Base-by-base conservation (phyloP, 805 yeast genomes). In the Wilhelminamyces savonicus region DNA sequence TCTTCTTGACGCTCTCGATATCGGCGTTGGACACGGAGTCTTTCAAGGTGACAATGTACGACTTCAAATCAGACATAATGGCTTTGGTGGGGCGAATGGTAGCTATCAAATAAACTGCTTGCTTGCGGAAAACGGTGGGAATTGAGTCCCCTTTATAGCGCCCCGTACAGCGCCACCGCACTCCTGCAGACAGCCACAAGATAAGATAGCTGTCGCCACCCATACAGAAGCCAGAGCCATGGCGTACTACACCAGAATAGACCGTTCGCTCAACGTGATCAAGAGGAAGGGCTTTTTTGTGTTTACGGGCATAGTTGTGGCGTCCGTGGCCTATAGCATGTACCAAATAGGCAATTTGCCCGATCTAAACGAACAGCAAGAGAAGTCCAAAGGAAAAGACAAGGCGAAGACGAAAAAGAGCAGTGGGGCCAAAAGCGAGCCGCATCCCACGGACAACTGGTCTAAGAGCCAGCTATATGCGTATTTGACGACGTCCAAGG, bases 41-140 rank as follows among this genome's bases (percentile, higher is more conserved):
- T 41, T 69, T 66, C 32, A 71, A 62, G 22, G 75, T 69, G 34
- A 71, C 54, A 29, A 69, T 66, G 44, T 54, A 56, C 26, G 52
- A 37, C 39, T 62, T 63, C 21, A 47, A 35, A 31, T 46, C 56
- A 16, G 60, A 28, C 61, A 57, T 54, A 27, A 25, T 27, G 16
- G 30, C n/a, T n/a, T n/a, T n/a, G n/a, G n/a, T n/a, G n/a, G n/a
- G 5, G 12, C 6, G 5, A n/a, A 10, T 21, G 13, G 7, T 5
- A 10, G 23, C n/a, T n/a, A 9, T n/a, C 23, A 5, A 5, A 5
- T 5, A 7, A 12, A 9, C 5, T 10, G 5, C 23, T 21, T 5
- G n/a, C n/a, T 6, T 5, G 12, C 5, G 13, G n/a, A 21, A 5
- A 5, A 9, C 23, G 23, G 6, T 5, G 12, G 10, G 21, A 8